phyloP scores from a whole-genome alignment of 108 stramenopile species.

The Cyclotella cryptica region DNA sequence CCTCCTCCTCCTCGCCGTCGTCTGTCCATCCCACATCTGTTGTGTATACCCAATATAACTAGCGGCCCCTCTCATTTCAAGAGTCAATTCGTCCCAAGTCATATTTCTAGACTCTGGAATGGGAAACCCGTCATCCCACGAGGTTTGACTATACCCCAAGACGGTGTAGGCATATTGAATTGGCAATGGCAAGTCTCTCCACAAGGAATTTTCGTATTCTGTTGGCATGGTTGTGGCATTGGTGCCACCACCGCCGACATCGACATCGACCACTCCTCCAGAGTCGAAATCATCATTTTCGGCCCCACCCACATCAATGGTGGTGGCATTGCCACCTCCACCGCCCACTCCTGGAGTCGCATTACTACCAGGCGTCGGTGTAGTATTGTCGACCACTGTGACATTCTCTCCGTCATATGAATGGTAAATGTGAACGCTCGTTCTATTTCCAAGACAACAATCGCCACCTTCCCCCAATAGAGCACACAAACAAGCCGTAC shows the following conservation, averaged over 20 bases:
- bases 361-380: background rate
- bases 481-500: constrained; percentile 1
- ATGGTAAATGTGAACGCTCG: background rate
- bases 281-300: background rate
- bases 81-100: constrained; percentile 1
- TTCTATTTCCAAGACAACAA: background rate
- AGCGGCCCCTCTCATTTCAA: background rate
- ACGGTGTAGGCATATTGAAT: constrained; percentile 11
- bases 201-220: background rate
- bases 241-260: background rate
- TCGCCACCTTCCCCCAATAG: background rate
- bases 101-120: background rate
- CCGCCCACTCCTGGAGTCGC: background rate
- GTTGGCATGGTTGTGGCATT: background rate
- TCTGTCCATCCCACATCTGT: background rate
- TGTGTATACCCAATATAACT: constrained; percentile 6
- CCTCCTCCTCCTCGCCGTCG: background rate
- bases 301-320: constrained; percentile 3
- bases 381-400: background rate
- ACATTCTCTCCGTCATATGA: background rate
- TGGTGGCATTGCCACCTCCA: background rate
- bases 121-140: background rate
- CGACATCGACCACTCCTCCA: background rate
- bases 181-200: background rate
- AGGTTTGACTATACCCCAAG: constrained; percentile 10